phyloP scores from a whole-genome alignment of 169 alveolate genomes.

The Cryptosporidium ryanae region DNA sequence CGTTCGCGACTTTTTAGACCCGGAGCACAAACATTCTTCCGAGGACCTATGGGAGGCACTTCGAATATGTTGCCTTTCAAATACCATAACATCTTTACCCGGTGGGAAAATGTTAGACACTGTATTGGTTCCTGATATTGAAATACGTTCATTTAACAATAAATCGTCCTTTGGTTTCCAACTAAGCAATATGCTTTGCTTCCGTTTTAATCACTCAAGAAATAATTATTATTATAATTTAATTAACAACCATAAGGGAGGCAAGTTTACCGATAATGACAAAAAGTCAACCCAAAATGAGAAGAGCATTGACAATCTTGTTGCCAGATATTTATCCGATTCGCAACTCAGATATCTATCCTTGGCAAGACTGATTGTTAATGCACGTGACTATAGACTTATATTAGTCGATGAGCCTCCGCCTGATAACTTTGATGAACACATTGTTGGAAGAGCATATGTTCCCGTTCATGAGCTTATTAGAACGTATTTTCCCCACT shows the following conservation, averaged over 20 bases:
- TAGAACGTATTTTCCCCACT: constrained; percentile 74
- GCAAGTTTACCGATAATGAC: background rate
- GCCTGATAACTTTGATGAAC: constrained; percentile 75
- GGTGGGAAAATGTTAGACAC: constrained; percentile 73
- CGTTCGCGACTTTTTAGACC: constrained; percentile 77
- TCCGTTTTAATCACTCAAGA: no score
- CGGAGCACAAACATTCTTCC: constrained; percentile 72
- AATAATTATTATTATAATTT: background rate
- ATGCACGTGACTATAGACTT: constrained; percentile 75
- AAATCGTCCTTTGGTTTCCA: no score
- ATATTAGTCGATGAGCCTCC: constrained; percentile 81
- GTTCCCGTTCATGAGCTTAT: constrained; percentile 63
- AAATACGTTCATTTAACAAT: constrained; percentile 7
- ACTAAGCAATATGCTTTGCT: no score
- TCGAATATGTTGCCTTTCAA: constrained; percentile 52
- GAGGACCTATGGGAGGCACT: constrained; percentile 78
- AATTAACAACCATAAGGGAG: background rate
- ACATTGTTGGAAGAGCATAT: constrained; percentile 19
- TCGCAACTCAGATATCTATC: constrained; percentile 77
- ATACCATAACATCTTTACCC: constrained; percentile 50
- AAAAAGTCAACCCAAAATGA: background rate
- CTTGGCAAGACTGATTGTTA: constrained; percentile 73
- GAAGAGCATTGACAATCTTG: constrained; percentile 30
- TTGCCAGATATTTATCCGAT: constrained; percentile 62
- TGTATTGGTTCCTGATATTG: constrained; percentile 48